Evolutionary conservation across 2,329 filamentous ascomycete species (phyloP).

Genomic region (Botrytis sinoallii): DNA sequence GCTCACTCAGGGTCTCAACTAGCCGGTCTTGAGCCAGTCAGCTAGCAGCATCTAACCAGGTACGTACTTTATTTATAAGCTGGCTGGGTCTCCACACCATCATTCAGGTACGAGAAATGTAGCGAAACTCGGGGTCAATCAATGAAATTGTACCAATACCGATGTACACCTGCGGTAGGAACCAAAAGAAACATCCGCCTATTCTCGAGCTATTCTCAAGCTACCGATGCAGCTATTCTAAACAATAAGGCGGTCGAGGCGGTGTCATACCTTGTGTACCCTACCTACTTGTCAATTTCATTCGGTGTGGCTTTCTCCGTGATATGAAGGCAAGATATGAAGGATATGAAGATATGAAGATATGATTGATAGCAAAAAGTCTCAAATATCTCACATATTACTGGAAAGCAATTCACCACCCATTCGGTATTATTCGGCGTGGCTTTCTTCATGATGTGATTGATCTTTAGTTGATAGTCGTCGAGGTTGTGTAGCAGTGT

Average conservation of each 20-base stretch:
- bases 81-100: background rate
- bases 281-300: background rate
- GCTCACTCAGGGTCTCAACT: background rate
- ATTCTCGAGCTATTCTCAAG: background rate
- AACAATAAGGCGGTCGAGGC: constrained; percentile 4
- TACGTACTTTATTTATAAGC: background rate
- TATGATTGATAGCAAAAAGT: background rate
- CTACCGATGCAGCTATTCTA: background rate
- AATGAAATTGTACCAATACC: background rate
- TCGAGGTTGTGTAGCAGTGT: background rate
- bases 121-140: constrained; percentile 12
- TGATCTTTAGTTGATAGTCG: background rate
- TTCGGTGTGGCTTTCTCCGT: background rate
- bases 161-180: too few relatives aligned
- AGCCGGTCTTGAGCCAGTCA: background rate
- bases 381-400: background rate
- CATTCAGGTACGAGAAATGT: constrained; percentile 3
- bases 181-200: too few relatives aligned
- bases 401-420: background rate
- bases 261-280: background rate
- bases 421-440: background rate
- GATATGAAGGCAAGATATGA: background rate
- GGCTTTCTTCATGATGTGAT: background rate
- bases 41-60: background rate
- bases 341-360: background rate